These are phyloP conservation scores for Cytidiella melzeri DNA, from an alignment of 768 basidiomycete species.

Conservation along the genomic window DNA sequence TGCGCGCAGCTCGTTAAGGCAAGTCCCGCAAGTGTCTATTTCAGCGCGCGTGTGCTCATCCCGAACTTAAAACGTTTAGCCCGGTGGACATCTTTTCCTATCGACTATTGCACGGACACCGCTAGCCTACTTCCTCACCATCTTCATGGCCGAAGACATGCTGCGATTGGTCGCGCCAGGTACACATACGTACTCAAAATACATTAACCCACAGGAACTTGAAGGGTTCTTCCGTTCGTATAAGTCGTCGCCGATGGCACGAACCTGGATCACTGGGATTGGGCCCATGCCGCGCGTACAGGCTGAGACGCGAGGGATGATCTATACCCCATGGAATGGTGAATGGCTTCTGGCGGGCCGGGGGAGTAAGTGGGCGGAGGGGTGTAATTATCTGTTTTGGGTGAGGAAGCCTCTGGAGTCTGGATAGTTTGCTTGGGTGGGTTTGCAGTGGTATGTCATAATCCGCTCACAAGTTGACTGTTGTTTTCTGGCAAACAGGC, in stretches of 20 bases:
- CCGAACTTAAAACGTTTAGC: constrained; percentile 40
- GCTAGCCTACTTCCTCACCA: constrained; percentile 62
- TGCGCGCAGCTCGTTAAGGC: constrained; percentile 88
- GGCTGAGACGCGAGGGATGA: constrained; percentile 74
- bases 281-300: constrained; percentile 53
- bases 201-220: constrained; percentile 81
- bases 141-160: constrained; percentile 76
- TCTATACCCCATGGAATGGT: constrained; percentile 67
- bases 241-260: constrained; percentile 17
- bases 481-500: no score
- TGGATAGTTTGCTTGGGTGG: no score
- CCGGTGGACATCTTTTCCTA: constrained; percentile 91
- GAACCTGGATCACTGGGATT: constrained; percentile 57
- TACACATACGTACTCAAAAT: constrained; percentile 92
- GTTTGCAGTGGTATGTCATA: no score
- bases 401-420: constrained; percentile 59
- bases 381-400: constrained; percentile 84
- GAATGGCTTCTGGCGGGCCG: constrained; percentile 67
- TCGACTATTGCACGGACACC: constrained; percentile 91
- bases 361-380: constrained; percentile 34
- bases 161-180: constrained; percentile 75
- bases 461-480: no score
- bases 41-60: not conserved
- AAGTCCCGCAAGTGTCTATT: constrained; percentile 15
- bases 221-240: constrained; percentile 73